A percentile compares a stretch with the other conserved stretches of the same genome.
Conservation (phyloP, 2,329 filamentous ascomycete species). For the Rutstroemia sp. region DNA sequence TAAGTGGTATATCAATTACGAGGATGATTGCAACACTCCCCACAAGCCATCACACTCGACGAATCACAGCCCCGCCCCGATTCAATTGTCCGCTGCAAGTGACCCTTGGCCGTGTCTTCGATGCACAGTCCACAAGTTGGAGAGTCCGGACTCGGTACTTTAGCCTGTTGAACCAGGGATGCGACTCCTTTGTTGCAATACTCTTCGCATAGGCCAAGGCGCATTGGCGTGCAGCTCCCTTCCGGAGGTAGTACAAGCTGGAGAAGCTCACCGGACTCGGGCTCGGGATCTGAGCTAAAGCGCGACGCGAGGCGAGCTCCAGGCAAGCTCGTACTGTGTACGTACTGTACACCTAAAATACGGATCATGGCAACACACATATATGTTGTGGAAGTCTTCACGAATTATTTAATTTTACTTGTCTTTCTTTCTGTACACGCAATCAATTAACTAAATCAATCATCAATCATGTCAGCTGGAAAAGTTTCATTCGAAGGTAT, state of each 20-base stretch:
- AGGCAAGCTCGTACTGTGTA: too few species aligned
- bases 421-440: background rate
- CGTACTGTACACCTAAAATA: background rate
- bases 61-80: too few species aligned
- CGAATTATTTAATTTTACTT: background rate
- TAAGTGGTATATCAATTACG: too few species aligned
- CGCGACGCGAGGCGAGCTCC: constrained; percentile 1
- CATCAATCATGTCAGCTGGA: background rate
- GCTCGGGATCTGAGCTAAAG: background rate
- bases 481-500: constrained; percentile 11
- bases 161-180: background rate
- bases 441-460: too few species aligned
- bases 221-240: constrained; percentile 2
- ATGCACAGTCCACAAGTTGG: too few species aligned
- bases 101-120: too few species aligned
- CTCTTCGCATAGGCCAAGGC: background rate
- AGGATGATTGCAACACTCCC: too few species aligned
- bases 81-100: too few species aligned
- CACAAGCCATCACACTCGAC: too few species aligned
- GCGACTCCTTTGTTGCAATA: background rate
- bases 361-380: background rate
- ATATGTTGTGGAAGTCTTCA: constrained; percentile 1
- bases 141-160: background rate
- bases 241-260: constrained; percentile 3
- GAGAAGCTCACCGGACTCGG: background rate